Base-by-base conservation (phyloP, 805 yeast genomes). In the Citeromyces matritensis region DNA sequence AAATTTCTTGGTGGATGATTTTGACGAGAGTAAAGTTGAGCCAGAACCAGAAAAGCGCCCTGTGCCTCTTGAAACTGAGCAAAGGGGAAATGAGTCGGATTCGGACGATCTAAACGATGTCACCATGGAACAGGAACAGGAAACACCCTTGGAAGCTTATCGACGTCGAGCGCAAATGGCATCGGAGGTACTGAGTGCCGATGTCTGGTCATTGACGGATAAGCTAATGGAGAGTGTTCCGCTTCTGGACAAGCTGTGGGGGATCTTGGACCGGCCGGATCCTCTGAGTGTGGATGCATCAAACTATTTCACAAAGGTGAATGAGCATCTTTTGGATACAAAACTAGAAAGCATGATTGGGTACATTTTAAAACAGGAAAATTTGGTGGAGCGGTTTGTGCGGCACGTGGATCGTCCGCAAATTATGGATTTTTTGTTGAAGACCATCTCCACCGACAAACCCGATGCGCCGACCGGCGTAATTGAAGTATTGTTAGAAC, bases 201-300 rank as follows among this genome's bases (percentile, higher is more conserved):
- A 88, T 47, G 86, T 85, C 6, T 88, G 96, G 95, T 79, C 93
- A 2, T 61, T 91, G 25, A 80, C 95, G 2, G 94, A 86, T 42
- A 75, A 94, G 1, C 76, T 91, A 34, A 75, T 88, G 76, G 86
- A 81, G 41, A 70, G 74, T 37, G 59, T 69, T 4, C 65, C 61
- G 13, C 60, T 82, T 25, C 55, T 91, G 44, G 69, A 69, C 33
- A 70, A 66, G 44, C 55, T 91, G 30, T 91, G 98, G 98, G 54
- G 71, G 13, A 60, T 86, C 13, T 60, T 91, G 36, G 93, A 82
- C 42, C 64, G 65, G 33, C 66, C 67, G 3, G 63, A 66, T 6
- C 82, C 83, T 10, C 58, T 77, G 35, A 73, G 86, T 23, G 78
- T 84, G 41, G 70, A 73, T 37, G 65, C 82, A 30, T 83, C 95